Conservation (phyloP, 257 asterid species). For the Asclepias syriaca region DNA sequence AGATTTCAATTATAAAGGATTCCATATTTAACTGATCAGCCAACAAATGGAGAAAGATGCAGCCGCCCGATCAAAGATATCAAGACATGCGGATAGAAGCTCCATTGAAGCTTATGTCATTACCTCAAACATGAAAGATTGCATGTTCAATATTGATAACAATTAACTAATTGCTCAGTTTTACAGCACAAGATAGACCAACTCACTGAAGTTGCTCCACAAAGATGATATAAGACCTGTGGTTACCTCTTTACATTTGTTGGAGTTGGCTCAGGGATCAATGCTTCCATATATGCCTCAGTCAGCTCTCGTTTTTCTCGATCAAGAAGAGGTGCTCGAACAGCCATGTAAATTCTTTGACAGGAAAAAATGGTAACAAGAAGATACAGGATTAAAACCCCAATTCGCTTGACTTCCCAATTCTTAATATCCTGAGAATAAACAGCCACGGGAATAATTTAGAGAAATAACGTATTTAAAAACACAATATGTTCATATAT, state of each 20-base stretch:
- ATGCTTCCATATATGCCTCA: slow-evolving; percentile 93
- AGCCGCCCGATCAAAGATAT: neutral
- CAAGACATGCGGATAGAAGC: neutral
- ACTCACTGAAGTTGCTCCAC: neutral
- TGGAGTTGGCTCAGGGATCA: slow-evolving; percentile 93
- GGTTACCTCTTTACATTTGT: slow-evolving; percentile 67
- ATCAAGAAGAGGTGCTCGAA: slow-evolving; percentile 70
- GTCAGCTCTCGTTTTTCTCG: slow-evolving; percentile 67
- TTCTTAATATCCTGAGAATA: slow-evolving; percentile 63
- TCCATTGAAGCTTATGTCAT: neutral
- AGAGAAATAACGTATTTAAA: neutral
- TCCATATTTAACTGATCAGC: neutral
- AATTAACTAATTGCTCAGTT: neutral
- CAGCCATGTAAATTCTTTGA: slow-evolving; percentile 50
- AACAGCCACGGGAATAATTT: neutral
- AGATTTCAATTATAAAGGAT: neutral
- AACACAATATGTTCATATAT: neutral
- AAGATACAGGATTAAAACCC: slow-evolving; percentile 57
- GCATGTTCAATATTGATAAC: neutral
- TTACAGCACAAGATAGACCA: neutral
- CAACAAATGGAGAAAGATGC: neutral
- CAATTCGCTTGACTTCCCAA: slow-evolving; percentile 78
- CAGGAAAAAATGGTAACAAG: slow-evolving; percentile 46
- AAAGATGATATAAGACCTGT: slow-evolving; percentile 10
- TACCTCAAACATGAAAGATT: neutral